Base-by-base conservation (phyloP, 306 rosid genomes). In the Vicia villosa region DNA sequence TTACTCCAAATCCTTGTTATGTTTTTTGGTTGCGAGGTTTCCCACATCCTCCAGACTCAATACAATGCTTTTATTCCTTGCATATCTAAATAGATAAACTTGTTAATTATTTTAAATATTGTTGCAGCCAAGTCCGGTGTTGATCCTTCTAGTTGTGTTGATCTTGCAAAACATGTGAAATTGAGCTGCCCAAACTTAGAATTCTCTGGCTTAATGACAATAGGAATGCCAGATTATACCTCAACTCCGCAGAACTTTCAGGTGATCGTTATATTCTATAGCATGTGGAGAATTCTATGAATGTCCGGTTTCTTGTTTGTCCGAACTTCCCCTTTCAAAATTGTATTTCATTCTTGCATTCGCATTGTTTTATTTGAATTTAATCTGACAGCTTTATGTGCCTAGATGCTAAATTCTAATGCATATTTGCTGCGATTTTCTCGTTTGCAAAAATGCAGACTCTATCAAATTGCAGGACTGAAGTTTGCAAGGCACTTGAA, bases 171-270 rank as follows among this genome's bases (percentile, higher is more conserved):
- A 78, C 96, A 94, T 83, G 95, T 94, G 46, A 90, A 82, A 60
- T 54, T 51, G 20, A 73, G 77, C 80, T 91, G 99, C 86, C 92
- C 97, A 77, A 88, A 94, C 74, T 90, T 94, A 22, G 82, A 72
- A 57, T 88, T 94, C 76, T 87, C 85, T 69, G 99, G 99, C 71
- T 80, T 94, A 68, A 94, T 94, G 99, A 94, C 97, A 9, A 91
- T 90, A 74, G 99, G 99, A 57, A 94, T 88, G 97, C 80, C 72
- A 13, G 95, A 94, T 82, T 94, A 88, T 65, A 79, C 87, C 62
- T 94, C 98, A 45, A 94, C 97, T 11, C 99, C 92, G 6, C 91
- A 87, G 83, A 94, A 94, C 80, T 88, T 94, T 78, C 78, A 86
- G 97, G 99, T 94, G 59, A 81, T 77, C 10, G 41, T 26, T 59